Percentiles rank a stretch among this genome's conserved stretches.
Conservation (phyloP, 2,329 filamentous ascomycete genomes). For the Lecanosticta acicola region DNA sequence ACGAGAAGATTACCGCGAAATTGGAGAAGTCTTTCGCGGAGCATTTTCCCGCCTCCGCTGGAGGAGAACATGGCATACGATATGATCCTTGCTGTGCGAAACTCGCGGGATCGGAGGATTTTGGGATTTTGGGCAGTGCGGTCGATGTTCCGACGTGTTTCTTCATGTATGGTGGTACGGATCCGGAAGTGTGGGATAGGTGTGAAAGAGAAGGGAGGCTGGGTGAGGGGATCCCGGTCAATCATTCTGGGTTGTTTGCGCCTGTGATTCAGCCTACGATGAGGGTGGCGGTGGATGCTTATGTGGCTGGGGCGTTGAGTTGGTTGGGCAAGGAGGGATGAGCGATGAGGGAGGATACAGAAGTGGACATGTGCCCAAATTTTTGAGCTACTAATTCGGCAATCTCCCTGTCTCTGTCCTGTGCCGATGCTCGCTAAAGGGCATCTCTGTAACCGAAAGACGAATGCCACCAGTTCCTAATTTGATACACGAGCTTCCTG, state of each 20-base stretch:
- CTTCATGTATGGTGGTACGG: constrained; percentile 53
- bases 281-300: constrained; percentile 42
- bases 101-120: constrained; percentile 52
- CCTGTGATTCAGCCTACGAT: constrained; percentile 56
- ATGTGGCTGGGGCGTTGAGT: constrained; percentile 33
- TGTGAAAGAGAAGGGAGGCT: constrained; percentile 41
- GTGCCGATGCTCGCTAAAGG: too few relatives aligned
- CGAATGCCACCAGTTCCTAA: too few relatives aligned
- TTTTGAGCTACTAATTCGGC: neutral
- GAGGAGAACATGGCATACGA: constrained; percentile 18
- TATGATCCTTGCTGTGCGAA: constrained; percentile 40
- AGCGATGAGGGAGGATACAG: neutral
- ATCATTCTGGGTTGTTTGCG: constrained; percentile 56
- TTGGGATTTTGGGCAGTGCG: constrained; percentile 50
- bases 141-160: constrained; percentile 49
- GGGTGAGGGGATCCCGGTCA: constrained; percentile 50
- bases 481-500: too few relatives aligned
- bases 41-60: constrained; percentile 41
- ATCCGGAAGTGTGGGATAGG: constrained; percentile 47
- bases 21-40: constrained; percentile 42
- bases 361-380: neutral
- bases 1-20: constrained; percentile 38
- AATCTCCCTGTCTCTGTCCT: neutral
- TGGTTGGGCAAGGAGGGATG: constrained; percentile 28
- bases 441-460: too few relatives aligned